Conservation (phyloP, 2,329 filamentous ascomycete genomes). For the Kalaharituber pfeilii region DNA sequence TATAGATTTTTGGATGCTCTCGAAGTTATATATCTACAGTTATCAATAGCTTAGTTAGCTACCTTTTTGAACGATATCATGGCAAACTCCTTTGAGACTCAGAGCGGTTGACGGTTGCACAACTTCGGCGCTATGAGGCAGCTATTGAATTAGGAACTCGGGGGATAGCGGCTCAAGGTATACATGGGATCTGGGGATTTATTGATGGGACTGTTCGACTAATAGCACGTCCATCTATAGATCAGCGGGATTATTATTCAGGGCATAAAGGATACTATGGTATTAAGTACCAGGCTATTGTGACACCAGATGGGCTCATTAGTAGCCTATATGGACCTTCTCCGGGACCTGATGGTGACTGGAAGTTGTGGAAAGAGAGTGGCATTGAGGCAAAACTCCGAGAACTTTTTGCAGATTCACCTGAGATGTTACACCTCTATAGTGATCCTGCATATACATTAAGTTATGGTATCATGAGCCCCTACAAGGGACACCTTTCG, state of each 20-base stretch:
- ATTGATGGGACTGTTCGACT: background rate
- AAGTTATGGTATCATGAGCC: background rate
- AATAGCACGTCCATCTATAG: background rate
- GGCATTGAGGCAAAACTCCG: background rate
- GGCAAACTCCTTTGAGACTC: background rate
- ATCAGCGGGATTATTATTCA: background rate
- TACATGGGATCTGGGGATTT: background rate
- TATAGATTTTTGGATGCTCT: background rate
- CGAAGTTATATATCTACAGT: background rate
- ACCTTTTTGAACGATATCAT: background rate
- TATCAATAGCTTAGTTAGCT: background rate
- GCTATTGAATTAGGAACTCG: too few relatives aligned
- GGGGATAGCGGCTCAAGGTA: background rate
- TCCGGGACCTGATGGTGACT: background rate
- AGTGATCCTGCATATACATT: background rate
- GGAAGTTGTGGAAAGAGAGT: background rate
- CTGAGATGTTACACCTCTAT: background rate
- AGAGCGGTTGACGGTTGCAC: background rate
- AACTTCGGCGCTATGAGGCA: background rate
- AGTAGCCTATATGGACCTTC: background rate
- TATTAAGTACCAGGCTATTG: background rate
- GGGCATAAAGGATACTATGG: background rate
- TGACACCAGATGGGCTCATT: background rate
- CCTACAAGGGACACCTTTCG: background rate
- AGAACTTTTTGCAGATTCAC: background rate